Base-by-base conservation (phyloP, 1,284 basidiomycete species). In the Singerocomus rubriflavus region DNA sequence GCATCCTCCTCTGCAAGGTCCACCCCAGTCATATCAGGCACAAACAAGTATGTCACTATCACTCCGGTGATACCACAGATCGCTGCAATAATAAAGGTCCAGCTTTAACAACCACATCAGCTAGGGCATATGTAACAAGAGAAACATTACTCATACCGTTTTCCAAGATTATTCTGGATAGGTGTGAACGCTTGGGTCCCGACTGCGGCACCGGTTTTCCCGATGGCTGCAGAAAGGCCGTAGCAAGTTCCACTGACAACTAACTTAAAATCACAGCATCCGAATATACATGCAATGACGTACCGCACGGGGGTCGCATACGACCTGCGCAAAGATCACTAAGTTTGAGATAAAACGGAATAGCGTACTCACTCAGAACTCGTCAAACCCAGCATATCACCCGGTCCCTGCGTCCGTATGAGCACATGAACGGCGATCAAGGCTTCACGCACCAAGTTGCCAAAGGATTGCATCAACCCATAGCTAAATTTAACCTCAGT, bases 111-210 rank as follows among this genome's bases (percentile, higher is more conserved):
- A n/a, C 9, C 16, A 32, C 49, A 47, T 68, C 25, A 66, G 53
- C 31, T 30, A 2, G 21, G 13, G 5, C 21, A 30, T 27, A 10
- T 3, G n/a, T 10, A 52, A 32, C 14, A 43, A 33, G 33, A 37
- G 30, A 27, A 32, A 49, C 0, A 54, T 35, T 39, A 29, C 12
- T 34, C 35, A 59, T 57, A 84, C 79, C 75, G 79, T 63, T 84
- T 81, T 27, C 83, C 84, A 13, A 85, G 74, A 58, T 84, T 73
- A 49, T 71, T 74, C 63, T 89, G 85, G 55, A 91, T 88, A 4
- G 86, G 86, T 5, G 82, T 86, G 67, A 90, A 90, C 1, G 77
- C 84, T 63, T 91, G 85, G 0, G 84, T 88, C 4, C 89, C 89
- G 48, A 90, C 60, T 14, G 85, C 89, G 7, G 88, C 88, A 6